Evolutionary conservation across 2,329 filamentous ascomycete genomes (phyloP).

Genomic region (Penicillium polonicum): DNA sequence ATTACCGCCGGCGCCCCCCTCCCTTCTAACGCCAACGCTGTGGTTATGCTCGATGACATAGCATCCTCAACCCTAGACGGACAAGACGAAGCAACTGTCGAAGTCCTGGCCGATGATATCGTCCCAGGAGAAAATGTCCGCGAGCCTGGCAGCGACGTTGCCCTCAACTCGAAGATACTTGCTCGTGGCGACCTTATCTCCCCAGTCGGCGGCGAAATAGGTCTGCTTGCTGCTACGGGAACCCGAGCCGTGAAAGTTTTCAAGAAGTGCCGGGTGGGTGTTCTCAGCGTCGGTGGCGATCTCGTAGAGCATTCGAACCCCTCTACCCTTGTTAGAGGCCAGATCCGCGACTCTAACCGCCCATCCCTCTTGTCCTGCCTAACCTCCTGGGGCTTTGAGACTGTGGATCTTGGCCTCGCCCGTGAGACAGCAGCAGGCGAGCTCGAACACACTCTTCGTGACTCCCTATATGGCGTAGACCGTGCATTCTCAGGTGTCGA

Average conservation of each 20-base stretch:
- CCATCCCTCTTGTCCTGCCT: constrained; percentile 79
- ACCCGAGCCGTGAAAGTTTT: constrained; percentile 68
- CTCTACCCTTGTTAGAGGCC: constrained; percentile 34
- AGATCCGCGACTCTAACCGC: constrained; percentile 89
- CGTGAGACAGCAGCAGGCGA: constrained; percentile 55
- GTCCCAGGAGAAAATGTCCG: constrained; percentile 81
- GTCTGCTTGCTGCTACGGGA: constrained; percentile 80
- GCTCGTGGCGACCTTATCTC: constrained; percentile 76
- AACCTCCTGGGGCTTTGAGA: constrained; percentile 69
- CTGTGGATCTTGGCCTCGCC: constrained; percentile 80
- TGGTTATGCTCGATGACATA: constrained; percentile 96
- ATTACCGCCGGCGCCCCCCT: constrained; percentile 93
- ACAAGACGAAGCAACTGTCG: constrained; percentile 83
- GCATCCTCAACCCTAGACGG: constrained; percentile 56
- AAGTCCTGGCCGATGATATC: constrained; percentile 76
- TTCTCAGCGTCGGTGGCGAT: constrained; percentile 93
- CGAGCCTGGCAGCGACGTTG: constrained; percentile 85
- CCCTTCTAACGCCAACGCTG: constrained; percentile 79
- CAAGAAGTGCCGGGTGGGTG: constrained; percentile 72
- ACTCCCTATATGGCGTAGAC: not conserved
- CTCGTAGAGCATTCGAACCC: constrained; percentile 65
- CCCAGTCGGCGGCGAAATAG: constrained; percentile 82
- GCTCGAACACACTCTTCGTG: constrained; percentile 72
- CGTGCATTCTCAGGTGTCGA: not conserved
- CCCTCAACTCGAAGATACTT: constrained; percentile 67